Conservation (phyloP, 441 rosid genomes). For the Gossypium gossypioides region DNA sequence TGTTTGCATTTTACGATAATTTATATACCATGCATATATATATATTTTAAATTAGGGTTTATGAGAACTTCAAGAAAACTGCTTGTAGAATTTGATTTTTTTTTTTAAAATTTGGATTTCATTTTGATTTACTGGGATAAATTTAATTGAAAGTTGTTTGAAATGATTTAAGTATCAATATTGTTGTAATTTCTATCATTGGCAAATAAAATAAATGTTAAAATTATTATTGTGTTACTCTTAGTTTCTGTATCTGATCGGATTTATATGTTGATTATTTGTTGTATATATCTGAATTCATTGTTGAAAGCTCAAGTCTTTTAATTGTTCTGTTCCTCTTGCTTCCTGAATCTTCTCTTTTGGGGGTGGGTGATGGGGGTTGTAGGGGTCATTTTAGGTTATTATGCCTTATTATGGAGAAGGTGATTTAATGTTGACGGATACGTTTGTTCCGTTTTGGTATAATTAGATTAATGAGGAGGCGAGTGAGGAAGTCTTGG, state of each 20-base stretch:
- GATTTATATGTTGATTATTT: background rate
- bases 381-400: background rate
- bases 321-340: background rate
- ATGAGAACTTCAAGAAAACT: background rate
- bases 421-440: background rate
- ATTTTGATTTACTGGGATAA: background rate
- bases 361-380: background rate
- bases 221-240: background rate
- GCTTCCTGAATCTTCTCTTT: background rate
- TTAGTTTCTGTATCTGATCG: background rate
- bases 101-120: background rate
- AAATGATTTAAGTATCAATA: background rate
- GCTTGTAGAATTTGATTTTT: background rate
- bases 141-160: background rate
- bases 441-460: background rate
- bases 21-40: background rate
- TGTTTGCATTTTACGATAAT: background rate
- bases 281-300: background rate
- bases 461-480: constrained; percentile 69
- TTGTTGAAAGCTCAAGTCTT: background rate
- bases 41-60: background rate
- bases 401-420: background rate
- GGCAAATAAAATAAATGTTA: background rate
- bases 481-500: constrained; percentile 88
- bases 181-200: background rate